A percentile compares a stretch with the other conserved stretches of the same genome.
phyloP scores from a whole-genome alignment of 78 protist species.

The Bigelowiella natans region DNA sequence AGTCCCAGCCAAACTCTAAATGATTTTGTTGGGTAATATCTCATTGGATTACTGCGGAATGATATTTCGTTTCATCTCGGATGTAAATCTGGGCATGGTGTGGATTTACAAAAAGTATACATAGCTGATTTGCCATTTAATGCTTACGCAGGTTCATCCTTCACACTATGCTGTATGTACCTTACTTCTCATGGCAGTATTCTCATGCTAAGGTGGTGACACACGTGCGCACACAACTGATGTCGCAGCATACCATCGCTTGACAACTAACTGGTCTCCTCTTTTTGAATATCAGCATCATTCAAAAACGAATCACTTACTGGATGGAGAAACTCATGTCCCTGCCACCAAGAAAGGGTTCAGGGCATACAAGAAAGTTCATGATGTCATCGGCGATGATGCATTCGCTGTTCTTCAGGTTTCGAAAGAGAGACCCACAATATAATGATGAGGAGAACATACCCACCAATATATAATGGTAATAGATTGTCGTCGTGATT shows the following conservation, averaged over 20 bases:
- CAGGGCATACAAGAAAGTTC: neutral
- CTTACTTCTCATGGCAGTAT: slow-evolving; percentile 36
- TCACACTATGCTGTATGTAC: slow-evolving; percentile 35
- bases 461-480: no score
- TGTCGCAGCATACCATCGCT: no score
- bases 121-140: no score
- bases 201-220: slow-evolving; percentile 26
- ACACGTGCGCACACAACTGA: neutral
- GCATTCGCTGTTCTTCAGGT: neutral
- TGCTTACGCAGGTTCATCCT: slow-evolving; percentile 3
- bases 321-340: slow-evolving; percentile 38
- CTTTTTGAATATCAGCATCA: neutral
- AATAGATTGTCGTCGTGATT: no score
- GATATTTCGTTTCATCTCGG: no score
- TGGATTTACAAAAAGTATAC: no score
- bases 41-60: no score
- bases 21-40: slow-evolving; percentile 43
- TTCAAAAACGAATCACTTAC: slow-evolving; percentile 31
- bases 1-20: slow-evolving; percentile 11
- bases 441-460: no score
- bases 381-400: neutral
- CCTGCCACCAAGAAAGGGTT: slow-evolving; percentile 1
- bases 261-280: neutral
- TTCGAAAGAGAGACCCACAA: no score
- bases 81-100: no score